Evolutionary conservation across 345 rosid species (phyloP).

Genomic region (Psidium friedrichsthalianum): DNA sequence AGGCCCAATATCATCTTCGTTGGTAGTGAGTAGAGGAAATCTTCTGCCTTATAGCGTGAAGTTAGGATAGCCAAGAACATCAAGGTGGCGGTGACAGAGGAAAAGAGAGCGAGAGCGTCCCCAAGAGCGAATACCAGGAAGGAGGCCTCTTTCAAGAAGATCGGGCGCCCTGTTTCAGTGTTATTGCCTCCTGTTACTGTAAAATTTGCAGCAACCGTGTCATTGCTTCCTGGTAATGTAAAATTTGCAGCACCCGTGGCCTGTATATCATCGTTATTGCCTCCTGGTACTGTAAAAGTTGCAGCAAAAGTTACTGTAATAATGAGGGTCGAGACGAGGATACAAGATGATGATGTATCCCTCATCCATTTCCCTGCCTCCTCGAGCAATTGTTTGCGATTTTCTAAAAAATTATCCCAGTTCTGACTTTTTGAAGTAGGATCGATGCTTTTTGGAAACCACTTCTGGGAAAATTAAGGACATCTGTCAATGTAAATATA

Average conservation of each 20-base stretch:
- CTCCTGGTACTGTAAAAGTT: neutral
- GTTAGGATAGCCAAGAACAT: neutral
- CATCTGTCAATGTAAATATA: neutral
- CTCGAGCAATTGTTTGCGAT: fast-evolving
- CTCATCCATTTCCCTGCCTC: neutral
- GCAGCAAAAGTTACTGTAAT: neutral
- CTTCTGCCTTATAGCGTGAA: neutral
- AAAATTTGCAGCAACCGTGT: too few relatives aligned
- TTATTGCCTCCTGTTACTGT: too few relatives aligned
- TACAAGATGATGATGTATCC: neutral
- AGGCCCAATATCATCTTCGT: neutral
- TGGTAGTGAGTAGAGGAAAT: neutral
- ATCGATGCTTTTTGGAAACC: neutral
- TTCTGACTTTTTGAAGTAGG: neutral
- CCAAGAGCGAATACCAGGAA: neutral
- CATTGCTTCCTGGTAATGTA: too few relatives aligned
- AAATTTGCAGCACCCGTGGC: too few relatives aligned
- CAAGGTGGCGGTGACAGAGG: neutral
- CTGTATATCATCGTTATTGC: fast-evolving
- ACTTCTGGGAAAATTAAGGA: neutral
- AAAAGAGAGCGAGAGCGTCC: neutral
- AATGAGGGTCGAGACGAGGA: neutral
- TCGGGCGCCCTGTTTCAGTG: neutral
- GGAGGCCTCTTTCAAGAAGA: fast-evolving
- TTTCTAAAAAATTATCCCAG: neutral